phyloP scores from a whole-genome alignment of 2,329 filamentous ascomycete species.

The Mollisiaceae sp. region DNA sequence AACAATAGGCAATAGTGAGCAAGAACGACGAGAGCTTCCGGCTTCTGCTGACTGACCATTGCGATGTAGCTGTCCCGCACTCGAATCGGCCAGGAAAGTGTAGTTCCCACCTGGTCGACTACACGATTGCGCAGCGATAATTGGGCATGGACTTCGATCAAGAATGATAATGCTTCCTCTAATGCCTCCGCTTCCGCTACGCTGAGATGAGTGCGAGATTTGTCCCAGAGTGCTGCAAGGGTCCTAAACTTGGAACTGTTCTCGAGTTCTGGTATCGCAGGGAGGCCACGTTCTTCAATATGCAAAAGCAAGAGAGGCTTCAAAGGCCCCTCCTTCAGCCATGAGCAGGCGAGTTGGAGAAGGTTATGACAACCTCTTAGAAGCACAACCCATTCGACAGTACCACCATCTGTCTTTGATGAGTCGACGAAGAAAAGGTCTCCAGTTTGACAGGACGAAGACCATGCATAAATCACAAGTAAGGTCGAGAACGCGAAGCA shows the following conservation, averaged over 20 bases:
- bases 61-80: constrained; percentile 41
- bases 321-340: constrained; percentile 22
- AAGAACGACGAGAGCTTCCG: constrained; percentile 45
- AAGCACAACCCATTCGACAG: constrained; percentile 25
- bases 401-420: background rate
- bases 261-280: background rate
- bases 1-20: constrained; percentile 46
- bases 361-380: constrained; percentile 17
- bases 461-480: constrained; percentile 24
- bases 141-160: constrained; percentile 18
- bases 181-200: constrained; percentile 10
- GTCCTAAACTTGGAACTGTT: background rate
- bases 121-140: background rate
- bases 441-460: constrained; percentile 17
- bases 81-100: constrained; percentile 45
- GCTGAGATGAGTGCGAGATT: background rate
- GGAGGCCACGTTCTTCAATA: background rate
- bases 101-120: constrained; percentile 24
- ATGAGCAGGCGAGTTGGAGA: constrained; percentile 2
- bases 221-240: background rate
- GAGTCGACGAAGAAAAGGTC: constrained; percentile 23
- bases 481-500: constrained; percentile 22
- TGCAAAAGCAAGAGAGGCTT: constrained; percentile 5
- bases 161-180: constrained; percentile 11
- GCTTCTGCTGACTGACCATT: constrained; percentile 44